Conservation (phyloP, 257 asterid genomes). For the Nemophila menziesii region DNA sequence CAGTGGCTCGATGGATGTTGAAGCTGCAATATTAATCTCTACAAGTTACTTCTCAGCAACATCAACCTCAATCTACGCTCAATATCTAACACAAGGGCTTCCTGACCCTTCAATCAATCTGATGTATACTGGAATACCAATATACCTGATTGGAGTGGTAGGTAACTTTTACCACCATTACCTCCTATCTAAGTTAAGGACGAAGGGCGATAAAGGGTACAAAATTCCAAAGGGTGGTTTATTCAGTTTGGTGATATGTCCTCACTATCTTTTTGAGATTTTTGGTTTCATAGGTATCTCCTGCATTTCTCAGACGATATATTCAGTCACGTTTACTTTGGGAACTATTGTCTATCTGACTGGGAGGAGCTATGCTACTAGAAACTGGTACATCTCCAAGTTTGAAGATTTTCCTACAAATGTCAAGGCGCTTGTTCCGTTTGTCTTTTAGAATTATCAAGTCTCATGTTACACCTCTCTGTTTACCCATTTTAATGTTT, state of each 20-base stretch:
- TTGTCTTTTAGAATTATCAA: conserved; percentile 28
- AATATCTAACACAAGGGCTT: conserved; percentile 19
- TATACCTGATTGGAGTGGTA: conserved; percentile 34
- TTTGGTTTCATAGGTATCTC: conserved; percentile 40
- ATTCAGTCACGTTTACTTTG: conserved; percentile 18
- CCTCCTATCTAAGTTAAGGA: conserved; percentile 44
- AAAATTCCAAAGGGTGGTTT: conserved; percentile 52
- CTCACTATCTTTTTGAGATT: conserved; percentile 52
- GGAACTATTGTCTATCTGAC: conserved; percentile 31
- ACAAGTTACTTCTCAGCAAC: conserved; percentile 35
- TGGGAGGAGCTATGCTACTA: conserved; percentile 57
- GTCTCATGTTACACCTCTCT: too few species aligned
- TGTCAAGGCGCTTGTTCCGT: conserved; percentile 50
- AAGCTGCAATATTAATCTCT: conserved; percentile 27
- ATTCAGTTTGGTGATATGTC: conserved; percentile 37
- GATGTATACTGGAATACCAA: conserved; percentile 21
- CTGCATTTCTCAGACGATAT: conserved; percentile 44
- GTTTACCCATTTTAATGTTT: too few species aligned
- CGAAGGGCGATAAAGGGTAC: conserved; percentile 32
- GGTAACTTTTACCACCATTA: conserved; percentile 63
- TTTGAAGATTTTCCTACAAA: conserved; percentile 48
- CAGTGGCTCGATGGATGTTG: conserved; percentile 37
- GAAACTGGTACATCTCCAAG: conserved; percentile 55
- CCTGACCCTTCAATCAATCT: conserved; percentile 38
- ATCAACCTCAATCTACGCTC: conserved; percentile 30